Evolutionary conservation across 2,329 filamentous ascomycete genomes (phyloP), one percentile per base, ranked within the genome.

Genomic region (Akanthomyces uredinophilus): DNA sequence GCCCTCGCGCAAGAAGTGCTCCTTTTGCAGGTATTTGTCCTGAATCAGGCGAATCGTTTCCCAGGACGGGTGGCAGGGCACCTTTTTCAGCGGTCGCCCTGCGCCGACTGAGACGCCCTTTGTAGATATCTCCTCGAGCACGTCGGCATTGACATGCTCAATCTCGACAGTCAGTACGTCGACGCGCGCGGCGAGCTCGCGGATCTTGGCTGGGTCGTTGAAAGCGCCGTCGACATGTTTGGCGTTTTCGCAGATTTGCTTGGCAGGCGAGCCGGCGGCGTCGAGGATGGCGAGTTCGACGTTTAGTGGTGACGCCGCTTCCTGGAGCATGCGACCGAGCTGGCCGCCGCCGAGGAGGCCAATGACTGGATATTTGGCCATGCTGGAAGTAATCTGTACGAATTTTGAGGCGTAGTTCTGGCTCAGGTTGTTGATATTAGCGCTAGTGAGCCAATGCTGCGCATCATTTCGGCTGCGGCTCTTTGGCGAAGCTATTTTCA

Each of bases 111-210:
- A 77, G 4, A 89, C 85, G 39, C 87, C 86, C 59, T 81, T 78
- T 18, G 84, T 84, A 5, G 85, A 86, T 62, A 97, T 86, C 71
- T 96, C 90, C 75, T 96, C 91, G 5, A 97, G 83, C 27, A 95
- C 88, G 59, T 91, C 81, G n/a, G 92, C 95, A 74, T 97, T 87
- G 63, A 97, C 89, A 76, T 97, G 94, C 79, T 98, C 94, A 66
- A 96, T 97, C 76, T 98, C 94, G 16, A 96, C 91, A 0, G 92
- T 97, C 64, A 97, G 80, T 18, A 96, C 85, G 72, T 96, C 91
- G 68, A 87, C 92, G 39, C 81, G 77, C 44, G 83, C 77, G 2
- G 94, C 92, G n/a, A 98, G 81, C 73, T 91, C 82, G 49, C 87
- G 85, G 66, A 98, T 92, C 66, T 90, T 88, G 39, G 85, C 84